A percentile compares a stretch with the other conserved stretches of the same genome.
These are phyloP conservation scores for Solanum chaucha DNA, from an alignment of 257 asterid genomes.

Conservation along the genomic window DNA sequence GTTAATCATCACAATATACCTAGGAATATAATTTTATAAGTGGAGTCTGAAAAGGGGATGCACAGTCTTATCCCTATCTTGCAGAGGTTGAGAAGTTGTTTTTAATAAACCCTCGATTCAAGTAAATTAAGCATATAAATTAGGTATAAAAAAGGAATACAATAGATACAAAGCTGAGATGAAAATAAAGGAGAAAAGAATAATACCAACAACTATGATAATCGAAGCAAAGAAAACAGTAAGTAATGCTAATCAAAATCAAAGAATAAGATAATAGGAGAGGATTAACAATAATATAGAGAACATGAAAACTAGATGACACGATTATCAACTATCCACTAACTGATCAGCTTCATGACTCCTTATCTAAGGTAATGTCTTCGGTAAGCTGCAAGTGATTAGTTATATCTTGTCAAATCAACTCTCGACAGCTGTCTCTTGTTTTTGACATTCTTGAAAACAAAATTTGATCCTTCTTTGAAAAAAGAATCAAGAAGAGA, in stretches of 20 bases:
- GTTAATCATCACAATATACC: neutral
- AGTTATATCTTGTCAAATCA: neutral
- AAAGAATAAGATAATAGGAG: neutral
- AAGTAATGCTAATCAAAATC: neutral
- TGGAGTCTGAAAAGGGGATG: neutral
- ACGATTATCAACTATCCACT: no score
- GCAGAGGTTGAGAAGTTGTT: neutral
- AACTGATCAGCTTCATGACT: neutral
- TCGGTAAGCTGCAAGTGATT: neutral
- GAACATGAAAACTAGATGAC: neutral
- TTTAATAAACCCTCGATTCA: neutral
- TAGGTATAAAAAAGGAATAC: neutral
- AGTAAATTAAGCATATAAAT: neutral
- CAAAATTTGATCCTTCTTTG: neutral
- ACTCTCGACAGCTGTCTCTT: neutral
- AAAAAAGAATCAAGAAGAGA: neutral
- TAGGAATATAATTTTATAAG: neutral
- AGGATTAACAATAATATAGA: neutral
- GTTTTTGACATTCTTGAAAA: neutral
- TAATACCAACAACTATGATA: neutral
- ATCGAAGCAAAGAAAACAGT: neutral
- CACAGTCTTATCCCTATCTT: neutral
- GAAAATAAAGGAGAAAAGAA: neutral
- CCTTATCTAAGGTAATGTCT: neutral
- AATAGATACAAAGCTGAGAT: neutral